Conservation (phyloP, 129 eudicot species). For the Lactuca saligna region DNA sequence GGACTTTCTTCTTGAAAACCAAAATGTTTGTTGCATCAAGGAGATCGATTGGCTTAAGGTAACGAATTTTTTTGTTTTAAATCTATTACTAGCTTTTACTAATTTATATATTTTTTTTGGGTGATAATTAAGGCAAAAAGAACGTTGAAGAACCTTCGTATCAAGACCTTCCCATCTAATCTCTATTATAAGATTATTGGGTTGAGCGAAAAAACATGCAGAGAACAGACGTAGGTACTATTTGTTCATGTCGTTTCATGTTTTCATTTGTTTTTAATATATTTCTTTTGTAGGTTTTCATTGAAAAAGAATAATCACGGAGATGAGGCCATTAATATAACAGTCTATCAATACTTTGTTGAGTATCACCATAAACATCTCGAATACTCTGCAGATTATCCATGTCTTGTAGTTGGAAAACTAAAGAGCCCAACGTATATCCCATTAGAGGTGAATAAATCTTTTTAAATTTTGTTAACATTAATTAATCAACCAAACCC, state of each 20-base stretch:
- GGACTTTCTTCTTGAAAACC: conserved; percentile 67
- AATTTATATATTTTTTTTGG: neutral
- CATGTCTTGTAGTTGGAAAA: conserved; percentile 86
- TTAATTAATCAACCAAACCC: neutral
- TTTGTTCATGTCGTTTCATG: neutral
- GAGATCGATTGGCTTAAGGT: conserved; percentile 73
- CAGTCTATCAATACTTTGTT: conserved; percentile 70
- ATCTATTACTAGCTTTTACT: neutral
- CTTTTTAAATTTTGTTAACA: neutral
- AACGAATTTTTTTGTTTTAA: neutral
- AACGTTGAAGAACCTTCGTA: no score
- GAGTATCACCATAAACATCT: conserved; percentile 36
- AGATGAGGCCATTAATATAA: conserved; percentile 36
- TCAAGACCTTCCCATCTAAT: no score
- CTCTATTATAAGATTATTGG: no score
- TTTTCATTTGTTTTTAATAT: neutral
- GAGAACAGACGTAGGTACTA: conserved; percentile 39
- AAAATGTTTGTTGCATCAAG: conserved; percentile 52
- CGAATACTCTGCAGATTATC: conserved; percentile 53
- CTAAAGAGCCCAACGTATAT: conserved; percentile 69
- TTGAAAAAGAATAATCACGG: conserved; percentile 40
- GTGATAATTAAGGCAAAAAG: neutral
- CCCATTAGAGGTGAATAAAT: conserved; percentile 64
- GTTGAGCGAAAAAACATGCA: no score
- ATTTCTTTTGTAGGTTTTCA: conserved; percentile 38